phyloP scores from a whole-genome alignment of 768 basidiomycete species.

The Kondoa malvinella region DNA sequence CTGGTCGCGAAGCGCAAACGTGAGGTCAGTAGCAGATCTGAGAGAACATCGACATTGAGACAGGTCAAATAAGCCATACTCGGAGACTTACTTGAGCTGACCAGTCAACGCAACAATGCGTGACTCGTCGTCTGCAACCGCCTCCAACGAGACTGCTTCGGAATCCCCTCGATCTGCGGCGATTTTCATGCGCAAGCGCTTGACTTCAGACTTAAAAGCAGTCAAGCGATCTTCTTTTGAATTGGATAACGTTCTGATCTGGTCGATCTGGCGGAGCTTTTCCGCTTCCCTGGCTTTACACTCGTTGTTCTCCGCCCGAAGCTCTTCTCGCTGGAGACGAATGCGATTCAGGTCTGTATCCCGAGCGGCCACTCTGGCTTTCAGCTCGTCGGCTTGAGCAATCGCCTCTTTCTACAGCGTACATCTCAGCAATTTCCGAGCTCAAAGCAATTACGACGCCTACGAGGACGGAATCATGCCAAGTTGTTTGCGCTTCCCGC shows the following conservation, averaged over 20 bases:
- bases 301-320: slow-evolving; percentile 54
- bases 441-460: slow-evolving; percentile 1
- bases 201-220: slow-evolving; percentile 53
- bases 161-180: slow-evolving; percentile 55
- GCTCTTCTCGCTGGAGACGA: slow-evolving; percentile 37
- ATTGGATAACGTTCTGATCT: slow-evolving; percentile 50
- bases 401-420: slow-evolving; percentile 33
- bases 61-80: not conserved
- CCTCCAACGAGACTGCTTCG: slow-evolving; percentile 48
- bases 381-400: slow-evolving; percentile 40
- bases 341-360: slow-evolving; percentile 33
- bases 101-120: slow-evolving; percentile 36
- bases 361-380: slow-evolving; percentile 26
- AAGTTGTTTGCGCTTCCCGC: slow-evolving; percentile 21
- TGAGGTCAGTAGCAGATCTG: slow-evolving; percentile 14
- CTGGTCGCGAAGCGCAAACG: slow-evolving; percentile 21
- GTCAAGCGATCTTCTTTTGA: slow-evolving; percentile 54
- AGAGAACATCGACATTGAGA: not conserved
- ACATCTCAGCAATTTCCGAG: not conserved
- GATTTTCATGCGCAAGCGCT: slow-evolving; percentile 54
- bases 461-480: slow-evolving; percentile 17
- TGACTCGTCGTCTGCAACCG: slow-evolving; percentile 25
- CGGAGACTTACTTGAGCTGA: slow-evolving; percentile 10
- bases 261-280: slow-evolving; percentile 45
- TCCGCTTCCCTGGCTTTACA: slow-evolving; percentile 47